Percentiles rank a stretch among this genome's conserved stretches.
phyloP scores from a whole-genome alignment of 139 green algal genomes.

The Mychonastes homosphaera region DNA sequence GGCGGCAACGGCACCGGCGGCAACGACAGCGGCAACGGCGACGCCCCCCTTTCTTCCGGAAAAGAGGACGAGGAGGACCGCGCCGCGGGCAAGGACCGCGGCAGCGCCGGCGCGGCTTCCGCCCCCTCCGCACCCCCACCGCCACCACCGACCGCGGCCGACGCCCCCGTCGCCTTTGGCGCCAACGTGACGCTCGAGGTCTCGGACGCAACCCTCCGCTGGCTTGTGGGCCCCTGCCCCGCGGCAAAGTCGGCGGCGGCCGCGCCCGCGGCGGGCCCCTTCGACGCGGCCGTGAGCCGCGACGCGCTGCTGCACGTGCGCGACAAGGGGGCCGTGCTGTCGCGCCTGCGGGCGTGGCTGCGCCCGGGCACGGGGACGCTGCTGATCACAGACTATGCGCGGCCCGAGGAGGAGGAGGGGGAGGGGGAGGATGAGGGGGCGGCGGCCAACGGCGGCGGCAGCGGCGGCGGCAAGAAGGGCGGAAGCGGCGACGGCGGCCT shows the following conservation, averaged over 20 bases:
- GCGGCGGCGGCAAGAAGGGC: background rate
- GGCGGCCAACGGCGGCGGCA: background rate
- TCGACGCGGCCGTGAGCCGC: slow-evolving; percentile 57
- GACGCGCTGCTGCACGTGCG: slow-evolving; percentile 73
- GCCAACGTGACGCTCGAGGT: slow-evolving; percentile 68
- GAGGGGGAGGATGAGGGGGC: background rate
- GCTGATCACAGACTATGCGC: slow-evolving; percentile 71
- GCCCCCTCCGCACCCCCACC: background rate
- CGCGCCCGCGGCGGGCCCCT: slow-evolving; percentile 32
- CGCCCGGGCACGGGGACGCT: slow-evolving; percentile 63
- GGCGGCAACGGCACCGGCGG: background rate
- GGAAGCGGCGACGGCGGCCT: slow-evolving; percentile 26
- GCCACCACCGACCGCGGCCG: background rate
- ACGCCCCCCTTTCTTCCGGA: no score
- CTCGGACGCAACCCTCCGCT: no score
- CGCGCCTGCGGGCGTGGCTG: slow-evolving; percentile 41
- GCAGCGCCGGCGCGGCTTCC: no score
- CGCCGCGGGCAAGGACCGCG: background rate
- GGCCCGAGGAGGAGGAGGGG: background rate
- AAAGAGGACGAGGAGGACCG: no score
- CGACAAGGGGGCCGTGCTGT: slow-evolving; percentile 63
- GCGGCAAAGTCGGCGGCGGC: slow-evolving; percentile 27
- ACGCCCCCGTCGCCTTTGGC: slow-evolving; percentile 4
- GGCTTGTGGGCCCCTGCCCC: no score
- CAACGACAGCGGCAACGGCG: slow-evolving; percentile 1